Evolutionary conservation across 108 stramenopile species (phyloP), one percentile per base, ranked within the genome.

Genomic region (Nitzschia palea): DNA sequence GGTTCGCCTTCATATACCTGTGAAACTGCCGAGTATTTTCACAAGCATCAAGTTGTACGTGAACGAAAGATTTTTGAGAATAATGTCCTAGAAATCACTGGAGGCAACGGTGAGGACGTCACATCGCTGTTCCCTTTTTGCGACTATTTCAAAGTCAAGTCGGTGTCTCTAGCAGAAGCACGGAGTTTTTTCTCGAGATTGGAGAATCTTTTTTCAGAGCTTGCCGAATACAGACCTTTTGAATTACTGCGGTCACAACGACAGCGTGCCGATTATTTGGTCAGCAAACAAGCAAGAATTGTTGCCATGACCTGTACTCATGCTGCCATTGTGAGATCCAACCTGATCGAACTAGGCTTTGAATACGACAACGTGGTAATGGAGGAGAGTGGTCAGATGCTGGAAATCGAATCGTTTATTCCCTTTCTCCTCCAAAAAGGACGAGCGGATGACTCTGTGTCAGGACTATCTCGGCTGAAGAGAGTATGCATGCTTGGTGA

Each of bases 241-340:
- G 99, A 99, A 79, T 74, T 99, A 30, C 84, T 99, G 22, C 93
- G 96, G 10, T 82, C 95, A 5, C 96, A 96, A 59, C 64, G 87
- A 36, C 93, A 92, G 54, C 95, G 99, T 2, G 79, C 82, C 29
- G 97, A 99, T 69, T 99, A 96, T 71, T 74, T 99, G 15, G 78
- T 99, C 8, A 93, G 90, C 22, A 97, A 97, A 62, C 97, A 98
- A 67, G 98, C 98, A 2, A 62, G 90, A 34, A 87, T 99, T 50
- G 96, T 99, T 20, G 97, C 97, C 37, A 97, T 98, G 96, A 99
- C 98, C 9, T 98, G 96, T 62, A 99, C 97, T 34, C 98, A 99
- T 76, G 98, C 98, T n/a, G 97, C 97, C 0, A 91, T 98, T 63
- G 94, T 86, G 2, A 72, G 98, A 27, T 70, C 85, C n/a, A 92